Evolutionary conservation across 164 flowering plant species (phyloP).

Genomic region (Piper betle): DNA sequence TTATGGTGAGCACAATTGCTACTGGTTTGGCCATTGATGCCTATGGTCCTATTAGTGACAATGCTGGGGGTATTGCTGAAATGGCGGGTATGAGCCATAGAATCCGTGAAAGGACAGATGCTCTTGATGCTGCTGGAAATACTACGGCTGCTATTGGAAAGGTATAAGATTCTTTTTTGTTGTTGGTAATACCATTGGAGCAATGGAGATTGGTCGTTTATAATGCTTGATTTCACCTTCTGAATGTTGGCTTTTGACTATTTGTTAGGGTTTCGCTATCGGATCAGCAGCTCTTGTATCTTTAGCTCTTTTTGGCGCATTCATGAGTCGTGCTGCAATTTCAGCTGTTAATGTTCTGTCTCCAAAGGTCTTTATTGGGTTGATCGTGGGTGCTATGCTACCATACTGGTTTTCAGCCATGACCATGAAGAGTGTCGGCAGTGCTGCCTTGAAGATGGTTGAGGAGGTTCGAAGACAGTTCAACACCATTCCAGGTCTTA

Average conservation of each 20-base stretch:
- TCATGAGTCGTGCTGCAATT: slow-evolving; percentile 8
- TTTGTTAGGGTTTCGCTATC: slow-evolving; percentile 25
- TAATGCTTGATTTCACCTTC: neutral
- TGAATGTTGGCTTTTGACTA: neutral
- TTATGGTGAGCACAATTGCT: slow-evolving; percentile 63
- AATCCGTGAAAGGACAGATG: slow-evolving; percentile 72
- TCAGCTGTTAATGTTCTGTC: slow-evolving; percentile 50
- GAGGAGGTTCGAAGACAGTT: slow-evolving; percentile 88
- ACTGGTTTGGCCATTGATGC: slow-evolving; percentile 82
- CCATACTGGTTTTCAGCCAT: slow-evolving; percentile 86
- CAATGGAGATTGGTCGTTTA: no score
- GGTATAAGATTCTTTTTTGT: slow-evolving; percentile 7
- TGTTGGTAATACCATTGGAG: no score
- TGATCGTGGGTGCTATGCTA: slow-evolving; percentile 85
- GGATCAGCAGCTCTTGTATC: no score
- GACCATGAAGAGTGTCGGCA: slow-evolving; percentile 86
- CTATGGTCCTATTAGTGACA: slow-evolving; percentile 82
- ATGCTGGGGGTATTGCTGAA: slow-evolving; percentile 88
- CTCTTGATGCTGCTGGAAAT: slow-evolving; percentile 83
- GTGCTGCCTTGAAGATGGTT: slow-evolving; percentile 80
- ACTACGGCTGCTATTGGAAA: no score
- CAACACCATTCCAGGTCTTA: slow-evolving; percentile 70
- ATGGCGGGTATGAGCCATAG: slow-evolving; percentile 88
- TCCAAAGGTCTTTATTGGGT: slow-evolving; percentile 67
- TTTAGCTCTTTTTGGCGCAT: no score